phyloP scores from a whole-genome alignment of 2,329 filamentous ascomycete genomes.

The Microcyclosporella mali region DNA sequence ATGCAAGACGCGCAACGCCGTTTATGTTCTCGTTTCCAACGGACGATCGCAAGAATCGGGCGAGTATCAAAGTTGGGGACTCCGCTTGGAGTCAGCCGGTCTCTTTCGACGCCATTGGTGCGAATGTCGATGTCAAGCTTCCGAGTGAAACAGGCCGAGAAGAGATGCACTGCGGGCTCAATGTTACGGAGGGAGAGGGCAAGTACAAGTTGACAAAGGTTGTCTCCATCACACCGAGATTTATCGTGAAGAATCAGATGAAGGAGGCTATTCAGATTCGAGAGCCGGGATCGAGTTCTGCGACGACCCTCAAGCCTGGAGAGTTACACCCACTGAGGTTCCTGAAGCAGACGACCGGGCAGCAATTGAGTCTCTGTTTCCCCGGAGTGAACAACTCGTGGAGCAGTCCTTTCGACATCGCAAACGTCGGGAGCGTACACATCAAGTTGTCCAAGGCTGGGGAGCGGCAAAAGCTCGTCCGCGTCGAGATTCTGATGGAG shows the following conservation, averaged over 20 bases:
- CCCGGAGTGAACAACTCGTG: constrained; percentile 93
- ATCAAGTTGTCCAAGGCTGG: constrained; percentile 89
- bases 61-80: constrained; percentile 77
- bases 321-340: constrained; percentile 83
- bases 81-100: constrained; percentile 96
- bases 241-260: constrained; percentile 89
- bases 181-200: constrained; percentile 81
- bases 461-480: constrained; percentile 79
- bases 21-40: constrained; percentile 94
- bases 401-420: constrained; percentile 97
- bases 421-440: constrained; percentile 84
- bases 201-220: constrained; percentile 98
- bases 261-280: constrained; percentile 82
- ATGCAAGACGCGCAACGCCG: constrained; percentile 69
- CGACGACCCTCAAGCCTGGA: constrained; percentile 70
- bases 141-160: constrained; percentile 63
- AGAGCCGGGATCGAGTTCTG: constrained; percentile 83
- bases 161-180: constrained; percentile 88
- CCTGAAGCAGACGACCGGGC: constrained; percentile 72
- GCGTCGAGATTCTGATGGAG: constrained; percentile 86
- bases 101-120: constrained; percentile 96
- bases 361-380: constrained; percentile 89
- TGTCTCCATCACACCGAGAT: constrained; percentile 85
- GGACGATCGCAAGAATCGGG: constrained; percentile 86
- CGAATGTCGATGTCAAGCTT: constrained; percentile 79